Base-by-base conservation (phyloP, 2,329 filamentous ascomycete species). In the Ophiostoma quercus region DNA sequence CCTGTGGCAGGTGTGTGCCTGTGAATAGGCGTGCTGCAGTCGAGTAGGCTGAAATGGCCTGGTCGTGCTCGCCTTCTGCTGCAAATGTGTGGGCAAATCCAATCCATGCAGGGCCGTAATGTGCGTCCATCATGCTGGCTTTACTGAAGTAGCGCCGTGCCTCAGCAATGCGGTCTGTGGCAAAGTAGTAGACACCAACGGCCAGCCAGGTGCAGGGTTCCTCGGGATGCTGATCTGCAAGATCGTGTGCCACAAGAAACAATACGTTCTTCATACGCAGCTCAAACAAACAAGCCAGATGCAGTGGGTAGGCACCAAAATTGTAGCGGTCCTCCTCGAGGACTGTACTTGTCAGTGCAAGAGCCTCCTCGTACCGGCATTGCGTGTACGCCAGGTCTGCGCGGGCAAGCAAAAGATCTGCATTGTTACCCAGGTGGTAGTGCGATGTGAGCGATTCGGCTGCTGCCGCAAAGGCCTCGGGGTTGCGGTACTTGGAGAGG, bases 31-130 rank as follows among this genome's bases (percentile, higher is more conserved):
- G 87, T 1, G 94, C 94, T 0, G 95, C 95, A 0, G 95, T 99
- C 39, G 92, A 96, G 80, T 99, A 99, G 0, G 96, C 95, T 9
- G 94, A 96, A 73, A 99, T 97, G 66, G 95, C 95, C 80, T 99
- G 95, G 78, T 99, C 95, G 78, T 98, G 94, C 79, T 99, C 95
- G 68, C 95, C 95, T 78, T 99, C 95, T 12, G 93, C 94, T 1
- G 95, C 95, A 78, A 99, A 99, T 0, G 95, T 99, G 78, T 99
- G 96, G 0, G 95, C 95, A 77, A 99, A 99, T 1, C 96, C 95
- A 73, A 99, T 98, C 95, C 95, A 99, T 2, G 95, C 95, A 0
- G 95, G 92, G 0, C 94, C 94, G 75, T 97, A 99, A 80, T 98
- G 94, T 7, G 94, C 92, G 77, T 99, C 94, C 89, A 99, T 94